phyloP scores from a whole-genome alignment of 768 basidiomycete species.

The Porpolomopsis calyptriformis region DNA sequence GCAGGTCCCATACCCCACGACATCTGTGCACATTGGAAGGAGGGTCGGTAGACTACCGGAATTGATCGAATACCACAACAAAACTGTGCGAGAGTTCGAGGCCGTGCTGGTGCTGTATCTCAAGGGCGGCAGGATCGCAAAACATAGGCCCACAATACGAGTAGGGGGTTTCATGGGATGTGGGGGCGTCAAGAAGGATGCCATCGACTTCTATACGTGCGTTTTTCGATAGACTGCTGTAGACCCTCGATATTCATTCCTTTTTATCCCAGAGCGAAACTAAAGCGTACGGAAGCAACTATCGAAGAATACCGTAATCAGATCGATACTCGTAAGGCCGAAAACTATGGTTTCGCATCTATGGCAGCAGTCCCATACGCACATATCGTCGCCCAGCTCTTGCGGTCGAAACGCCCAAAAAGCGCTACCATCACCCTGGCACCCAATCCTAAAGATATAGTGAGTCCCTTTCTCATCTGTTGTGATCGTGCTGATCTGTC shows the following conservation, averaged over 20 bases:
- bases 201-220: constrained; percentile 89
- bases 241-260: background rate
- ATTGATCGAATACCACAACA: constrained; percentile 85
- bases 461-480: constrained; percentile 24
- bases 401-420: constrained; percentile 59
- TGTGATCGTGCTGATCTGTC: constrained; percentile 3
- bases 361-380: constrained; percentile 85
- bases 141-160: constrained; percentile 71
- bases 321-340: constrained; percentile 65
- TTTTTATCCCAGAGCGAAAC: constrained; percentile 30
- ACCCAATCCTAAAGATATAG: constrained; percentile 85
- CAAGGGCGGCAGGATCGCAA: constrained; percentile 68
- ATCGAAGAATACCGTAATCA: constrained; percentile 65
- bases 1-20: constrained; percentile 81
- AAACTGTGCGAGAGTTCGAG: constrained; percentile 90
- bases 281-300: constrained; percentile 59
- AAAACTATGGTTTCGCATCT: constrained; percentile 87
- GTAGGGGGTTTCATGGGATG: constrained; percentile 73
- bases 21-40: constrained; percentile 81
- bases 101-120: constrained; percentile 81
- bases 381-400: constrained; percentile 68
- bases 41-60: constrained; percentile 83
- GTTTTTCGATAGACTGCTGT: constrained; percentile 19
- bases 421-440: constrained; percentile 65
- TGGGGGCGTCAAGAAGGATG: constrained; percentile 79